phyloP scores from a whole-genome alignment of 306 rosid genomes.

The Trifolium subterraneum region DNA sequence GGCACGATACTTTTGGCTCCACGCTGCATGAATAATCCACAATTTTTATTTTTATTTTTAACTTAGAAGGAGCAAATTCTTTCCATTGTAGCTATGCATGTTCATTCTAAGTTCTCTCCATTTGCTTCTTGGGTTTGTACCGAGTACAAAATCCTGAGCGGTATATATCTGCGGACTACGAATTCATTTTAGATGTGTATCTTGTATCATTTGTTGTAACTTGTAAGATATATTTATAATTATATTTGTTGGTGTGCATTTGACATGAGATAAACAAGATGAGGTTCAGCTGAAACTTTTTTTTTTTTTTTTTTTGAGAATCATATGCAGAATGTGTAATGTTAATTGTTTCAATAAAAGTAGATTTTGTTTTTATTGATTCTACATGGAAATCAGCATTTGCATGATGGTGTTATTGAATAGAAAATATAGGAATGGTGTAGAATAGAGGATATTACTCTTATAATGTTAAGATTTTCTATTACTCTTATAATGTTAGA shows the following conservation, averaged over 20 bases:
- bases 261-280: conserved; percentile 38
- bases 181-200: conserved; percentile 43
- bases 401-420: no score
- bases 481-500: no score
- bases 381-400: no score
- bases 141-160: conserved; percentile 44
- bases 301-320: background rate
- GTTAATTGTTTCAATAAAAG: background rate
- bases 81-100: conserved; percentile 56
- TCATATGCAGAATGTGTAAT: background rate
- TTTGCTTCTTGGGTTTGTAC: conserved; percentile 37
- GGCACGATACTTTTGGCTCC: conserved; percentile 48
- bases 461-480: no score
- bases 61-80: conserved; percentile 46
- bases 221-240: conserved; percentile 24
- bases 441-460: no score
- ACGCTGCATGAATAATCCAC: conserved; percentile 43
- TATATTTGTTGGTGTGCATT: conserved; percentile 46
- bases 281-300: conserved; percentile 12
- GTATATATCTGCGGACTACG: conserved; percentile 38
- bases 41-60: conserved; percentile 21
- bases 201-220: conserved; percentile 41
- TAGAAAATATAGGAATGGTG: no score
- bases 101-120: conserved; percentile 52
- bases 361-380: background rate